A percentile compares a stretch with the other conserved stretches of the same genome.
Conservation (phyloP, 2,329 filamentous ascomycete species). For the Microcyclospora pomicola region DNA sequence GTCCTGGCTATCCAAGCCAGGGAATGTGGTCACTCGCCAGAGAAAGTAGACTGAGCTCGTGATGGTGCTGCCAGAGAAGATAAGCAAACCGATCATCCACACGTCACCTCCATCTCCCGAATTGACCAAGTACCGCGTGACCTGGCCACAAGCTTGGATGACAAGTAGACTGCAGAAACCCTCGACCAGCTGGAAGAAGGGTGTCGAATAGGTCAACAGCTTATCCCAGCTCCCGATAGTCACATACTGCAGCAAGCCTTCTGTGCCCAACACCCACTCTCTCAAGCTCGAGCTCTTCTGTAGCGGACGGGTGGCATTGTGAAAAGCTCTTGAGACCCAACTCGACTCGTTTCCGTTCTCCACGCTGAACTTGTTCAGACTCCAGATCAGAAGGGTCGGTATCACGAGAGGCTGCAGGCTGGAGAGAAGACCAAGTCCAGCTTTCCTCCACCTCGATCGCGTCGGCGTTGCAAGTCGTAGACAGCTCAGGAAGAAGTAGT, state of each 20-base stretch:
- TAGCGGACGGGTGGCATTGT: slow-evolving; percentile 21
- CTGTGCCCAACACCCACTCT: slow-evolving; percentile 80
- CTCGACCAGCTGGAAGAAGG: slow-evolving; percentile 85
- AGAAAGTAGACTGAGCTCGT: slow-evolving; percentile 92
- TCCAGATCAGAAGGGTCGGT: slow-evolving; percentile 81
- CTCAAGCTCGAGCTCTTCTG: slow-evolving; percentile 49
- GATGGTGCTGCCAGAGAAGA: slow-evolving; percentile 79
- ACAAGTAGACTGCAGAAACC: slow-evolving; percentile 94
- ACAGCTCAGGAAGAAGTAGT: slow-evolving; percentile 79
- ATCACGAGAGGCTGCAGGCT: slow-evolving; percentile 78
- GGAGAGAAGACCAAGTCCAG: slow-evolving; percentile 54
- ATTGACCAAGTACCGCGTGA: slow-evolving; percentile 91
- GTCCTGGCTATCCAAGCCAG: slow-evolving; percentile 82
- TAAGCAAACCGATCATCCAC: slow-evolving; percentile 87
- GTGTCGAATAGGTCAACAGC: slow-evolving; percentile 75
- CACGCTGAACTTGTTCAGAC: slow-evolving; percentile 85
- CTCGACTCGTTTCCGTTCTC: slow-evolving; percentile 56
- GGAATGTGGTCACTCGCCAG: slow-evolving; percentile 87
- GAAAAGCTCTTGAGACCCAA: slow-evolving; percentile 58
- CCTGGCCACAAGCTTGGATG: slow-evolving; percentile 87
- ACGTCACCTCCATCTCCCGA: slow-evolving; percentile 75
- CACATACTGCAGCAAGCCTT: slow-evolving; percentile 65
- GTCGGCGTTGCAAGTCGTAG: slow-evolving; percentile 72
- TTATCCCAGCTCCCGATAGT: slow-evolving; percentile 83
- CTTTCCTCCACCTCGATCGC: slow-evolving; percentile 58